Evolutionary conservation across 306 rosid genomes (phyloP), one percentile per base, ranked within the genome.

Genomic region (Malus sylvestris): DNA sequence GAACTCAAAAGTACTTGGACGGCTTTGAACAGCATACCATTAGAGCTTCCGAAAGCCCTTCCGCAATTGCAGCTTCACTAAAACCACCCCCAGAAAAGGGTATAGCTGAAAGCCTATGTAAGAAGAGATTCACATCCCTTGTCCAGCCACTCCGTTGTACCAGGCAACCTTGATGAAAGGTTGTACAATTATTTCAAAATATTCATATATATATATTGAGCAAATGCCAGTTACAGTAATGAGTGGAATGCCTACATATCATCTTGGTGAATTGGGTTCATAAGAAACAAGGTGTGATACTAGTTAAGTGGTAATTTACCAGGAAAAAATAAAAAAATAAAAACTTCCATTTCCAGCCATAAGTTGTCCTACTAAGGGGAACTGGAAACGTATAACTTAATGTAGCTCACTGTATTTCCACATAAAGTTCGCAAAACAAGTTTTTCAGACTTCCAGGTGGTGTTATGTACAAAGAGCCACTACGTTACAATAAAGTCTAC

Each of bases 81-180:
- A 95, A 92, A 72, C 99, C 99, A 72, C 97, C 99, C 14, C 99
- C 97, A 75, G 83, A 76, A 81, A 95, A 89, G 73, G 97, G 91
- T 78, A 95, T 70, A 38, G 91, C 81, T 70, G 92, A 87, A 74
- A 95, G 88, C 99, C 99, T 91, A 30, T 42, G 79, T 33, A 82
- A 81, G 86, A 92, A 95, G 78, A 59, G 83, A 78, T 95, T 96
- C 4, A 89, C 81, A 79, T 92, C 97, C 86, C 86, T 88, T 52
- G 96, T 95, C 97, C 97, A 95, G 74, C 99, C 97, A 81, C 89
- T 88, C 75, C 96, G 90, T 81, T 87, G 93, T 76, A 91, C 97
- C 22, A 89, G 87, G 82, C 84, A 87, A 86, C 89, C 99, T 95
- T 87, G 80, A 85, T 69, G 73, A 71, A 72, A 71, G 65, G 60